These are phyloP conservation scores for Oxyria digyna DNA, from an alignment of 148 eudicot genomes.

Conservation along the genomic window DNA sequence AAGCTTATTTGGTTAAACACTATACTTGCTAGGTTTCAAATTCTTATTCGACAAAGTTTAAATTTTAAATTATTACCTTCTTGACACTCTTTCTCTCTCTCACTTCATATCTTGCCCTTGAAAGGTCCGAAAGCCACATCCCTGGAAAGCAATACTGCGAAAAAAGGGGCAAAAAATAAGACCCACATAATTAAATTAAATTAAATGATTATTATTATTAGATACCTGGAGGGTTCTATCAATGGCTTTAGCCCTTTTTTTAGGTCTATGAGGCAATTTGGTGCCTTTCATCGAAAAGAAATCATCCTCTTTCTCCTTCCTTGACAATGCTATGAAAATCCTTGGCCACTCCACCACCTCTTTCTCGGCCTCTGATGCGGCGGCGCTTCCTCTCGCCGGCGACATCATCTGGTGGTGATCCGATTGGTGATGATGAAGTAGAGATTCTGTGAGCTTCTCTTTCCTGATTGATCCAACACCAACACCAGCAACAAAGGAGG, in stretches of 20 bases:
- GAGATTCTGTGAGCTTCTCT: conserved; percentile 16
- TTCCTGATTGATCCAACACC: conserved; percentile 15
- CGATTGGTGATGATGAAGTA: background rate
- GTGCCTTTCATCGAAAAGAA: conserved; percentile 41
- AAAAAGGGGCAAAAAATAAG: background rate
- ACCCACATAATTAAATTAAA: conserved; percentile 2
- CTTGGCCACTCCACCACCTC: conserved; percentile 35
- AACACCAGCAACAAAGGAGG: too few species aligned
- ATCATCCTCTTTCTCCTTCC: conserved; percentile 43
- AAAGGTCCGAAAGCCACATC: conserved; percentile 32
- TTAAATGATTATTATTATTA: background rate
- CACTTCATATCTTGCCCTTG: conserved; percentile 37
- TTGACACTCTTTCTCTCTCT: conserved; percentile 34
- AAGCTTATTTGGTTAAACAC: background rate
- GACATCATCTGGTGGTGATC: conserved; percentile 1
- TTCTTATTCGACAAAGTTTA: too few species aligned
- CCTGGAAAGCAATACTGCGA: conserved; percentile 40
- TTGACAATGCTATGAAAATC: conserved; percentile 25
- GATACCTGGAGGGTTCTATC: conserved; percentile 37
- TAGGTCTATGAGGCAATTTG: conserved; percentile 37
- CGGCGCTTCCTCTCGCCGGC: conserved; percentile 8
- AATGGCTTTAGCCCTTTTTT: conserved; percentile 38
- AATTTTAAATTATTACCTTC: conserved; percentile 27
- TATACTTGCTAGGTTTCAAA: too few species aligned
- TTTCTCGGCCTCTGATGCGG: conserved; percentile 5